A percentile compares a stretch with the other conserved stretches of the same genome.
phyloP scores from a whole-genome alignment of 2,329 filamentous ascomycete genomes.

The Aspergillus melleus region DNA sequence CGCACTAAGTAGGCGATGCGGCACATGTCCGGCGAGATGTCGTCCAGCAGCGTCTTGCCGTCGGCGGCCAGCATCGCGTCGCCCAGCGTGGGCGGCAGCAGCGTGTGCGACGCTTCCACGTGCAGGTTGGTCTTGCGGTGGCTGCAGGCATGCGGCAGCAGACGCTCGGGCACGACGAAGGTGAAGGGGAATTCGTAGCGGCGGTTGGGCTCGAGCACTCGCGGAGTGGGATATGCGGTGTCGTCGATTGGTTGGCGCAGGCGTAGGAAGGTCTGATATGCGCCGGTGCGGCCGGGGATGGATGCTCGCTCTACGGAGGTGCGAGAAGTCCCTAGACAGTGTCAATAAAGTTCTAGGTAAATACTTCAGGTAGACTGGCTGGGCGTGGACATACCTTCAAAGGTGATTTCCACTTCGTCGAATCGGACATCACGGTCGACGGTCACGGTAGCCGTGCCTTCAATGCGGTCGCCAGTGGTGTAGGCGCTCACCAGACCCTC shows the following conservation, averaged over 20 bases:
- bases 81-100: slow-evolving; percentile 63
- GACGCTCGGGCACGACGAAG: slow-evolving; percentile 61
- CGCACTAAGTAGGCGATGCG: slow-evolving; percentile 60
- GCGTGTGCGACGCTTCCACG: slow-evolving; percentile 56
- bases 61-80: slow-evolving; percentile 55
- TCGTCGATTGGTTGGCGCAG: slow-evolving; percentile 60
- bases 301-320: slow-evolving; percentile 58
- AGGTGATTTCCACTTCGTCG: slow-evolving; percentile 59
- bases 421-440: slow-evolving; percentile 55
- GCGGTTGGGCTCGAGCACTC: slow-evolving; percentile 55
- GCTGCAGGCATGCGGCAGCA: slow-evolving; percentile 60
- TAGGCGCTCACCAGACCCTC: slow-evolving; percentile 47
- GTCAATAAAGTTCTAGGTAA: slow-evolving; percentile 5
- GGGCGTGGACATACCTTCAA: slow-evolving; percentile 49
- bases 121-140: slow-evolving; percentile 54
- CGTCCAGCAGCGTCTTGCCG: slow-evolving; percentile 55
- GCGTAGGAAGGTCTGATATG: slow-evolving; percentile 61
- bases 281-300: slow-evolving; percentile 55
- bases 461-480: slow-evolving; percentile 59
- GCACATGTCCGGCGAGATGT: slow-evolving; percentile 63
- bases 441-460: slow-evolving; percentile 54
- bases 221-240: slow-evolving; percentile 54
- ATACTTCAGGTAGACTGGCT: background rate
- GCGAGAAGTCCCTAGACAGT: slow-evolving; percentile 46
- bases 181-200: slow-evolving; percentile 63